Base-by-base conservation (phyloP, 306 rosid species). In the Elaeagnus macrophylla region DNA sequence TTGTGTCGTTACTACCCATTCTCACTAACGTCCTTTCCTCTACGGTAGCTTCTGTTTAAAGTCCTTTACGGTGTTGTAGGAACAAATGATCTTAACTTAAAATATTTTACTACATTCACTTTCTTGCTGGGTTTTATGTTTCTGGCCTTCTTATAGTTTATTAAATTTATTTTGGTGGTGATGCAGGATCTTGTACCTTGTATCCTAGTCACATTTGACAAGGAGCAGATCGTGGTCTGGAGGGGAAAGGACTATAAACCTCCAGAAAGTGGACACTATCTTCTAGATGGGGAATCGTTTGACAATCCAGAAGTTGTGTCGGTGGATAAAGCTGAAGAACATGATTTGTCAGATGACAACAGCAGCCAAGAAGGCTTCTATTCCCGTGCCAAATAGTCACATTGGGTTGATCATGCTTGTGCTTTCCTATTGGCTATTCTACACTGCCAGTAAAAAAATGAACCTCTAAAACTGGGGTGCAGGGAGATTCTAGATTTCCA, bases 171-270 rank as follows among this genome's bases (percentile, higher is more conserved):
- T 51, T 43, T 5, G 3, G 16, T 61, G 35, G 59, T 46, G 60
- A 54, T 71, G 73, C 86, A 91, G 96, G 97, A 86, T 60, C 61
- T 91, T 42, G 89, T 86, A 67, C 97, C 95, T 47, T 84, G 97
- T 64, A 67, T 90, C 48, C 83, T 75, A 73, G 94, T 90, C 59
- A 83, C 91, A 5, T 91, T 91, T 71, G 95, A 86, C 6, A 91
- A 84, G 53, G 89, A 83, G 73, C 94, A 86, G 70, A 71, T 83
- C 80, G 95, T 86, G 55, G 72, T 76, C 67, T 91, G 94, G 95
- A 80, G 88, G 66, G 96, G 97, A 37, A 65, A 70, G 46, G 81
- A 53, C 39, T 54, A 66, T 36, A 41, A 51, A 48, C 65, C 71
- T 50, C 49, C 37, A 1, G 77, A 70, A 53, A 64, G 58, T 62